Evolutionary conservation across 768 basidiomycete species (phyloP).

Genomic region (Lactarius pseudohatsudake): DNA sequence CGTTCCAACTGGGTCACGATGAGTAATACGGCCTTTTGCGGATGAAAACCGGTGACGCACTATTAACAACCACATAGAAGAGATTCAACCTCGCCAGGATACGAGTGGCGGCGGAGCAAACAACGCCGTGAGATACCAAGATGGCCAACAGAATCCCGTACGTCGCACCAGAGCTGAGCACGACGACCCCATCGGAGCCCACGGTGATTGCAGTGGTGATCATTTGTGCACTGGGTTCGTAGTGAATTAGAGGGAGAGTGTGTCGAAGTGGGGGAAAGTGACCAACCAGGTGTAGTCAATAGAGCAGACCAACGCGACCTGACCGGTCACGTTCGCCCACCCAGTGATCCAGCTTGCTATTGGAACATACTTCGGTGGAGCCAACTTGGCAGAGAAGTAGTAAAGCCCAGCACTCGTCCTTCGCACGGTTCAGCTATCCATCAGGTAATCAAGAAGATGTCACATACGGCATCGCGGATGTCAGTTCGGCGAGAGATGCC

Average conservation of each 20-base stretch:
- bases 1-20: conserved; percentile 51
- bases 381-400: conserved; percentile 75
- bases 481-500: conserved; percentile 69
- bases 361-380: conserved; percentile 58
- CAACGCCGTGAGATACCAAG: conserved; percentile 62
- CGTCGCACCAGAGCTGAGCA: conserved; percentile 58
- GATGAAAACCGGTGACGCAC: conserved; percentile 37
- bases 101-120: conserved; percentile 69
- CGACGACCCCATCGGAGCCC: conserved; percentile 50
- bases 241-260: not conserved
- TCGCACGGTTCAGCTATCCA: not conserved
- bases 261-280: not conserved
- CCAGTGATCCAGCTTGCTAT: conserved; percentile 68
- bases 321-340: conserved; percentile 75
- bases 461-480: conserved; percentile 70
- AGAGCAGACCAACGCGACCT: conserved; percentile 66
- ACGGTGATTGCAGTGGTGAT: conserved; percentile 70
- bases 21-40: not conserved
- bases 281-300: conserved; percentile 70
- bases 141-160: conserved; percentile 68
- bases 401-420: conserved; percentile 80
- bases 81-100: conserved; percentile 67
- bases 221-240: conserved; percentile 60
- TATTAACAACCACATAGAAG: conserved; percentile 65
- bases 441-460: too few relatives aligned